These are phyloP conservation scores for Phytophthora sp. DNA, from an alignment of 352 stramenopile species.

Conservation along the genomic window DNA sequence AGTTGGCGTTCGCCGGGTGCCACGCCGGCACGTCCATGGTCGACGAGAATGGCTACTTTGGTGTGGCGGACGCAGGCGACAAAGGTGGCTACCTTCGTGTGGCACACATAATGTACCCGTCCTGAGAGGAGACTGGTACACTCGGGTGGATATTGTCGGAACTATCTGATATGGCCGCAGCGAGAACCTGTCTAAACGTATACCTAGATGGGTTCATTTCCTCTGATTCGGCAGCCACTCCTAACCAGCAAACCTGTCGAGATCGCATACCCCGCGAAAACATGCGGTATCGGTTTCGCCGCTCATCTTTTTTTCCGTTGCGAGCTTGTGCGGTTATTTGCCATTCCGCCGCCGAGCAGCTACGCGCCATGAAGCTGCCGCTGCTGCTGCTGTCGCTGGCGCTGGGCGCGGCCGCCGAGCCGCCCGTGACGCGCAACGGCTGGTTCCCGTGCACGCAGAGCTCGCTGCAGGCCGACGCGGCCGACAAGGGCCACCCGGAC, in stretches of 20 bases:
- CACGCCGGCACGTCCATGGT: constrained; percentile 77
- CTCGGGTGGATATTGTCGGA: too few relatives aligned
- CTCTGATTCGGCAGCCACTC: too few relatives aligned
- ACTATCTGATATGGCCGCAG: too few relatives aligned
- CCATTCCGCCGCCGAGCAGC: constrained; percentile 10
- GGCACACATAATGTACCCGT: too few relatives aligned
- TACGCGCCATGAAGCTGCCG: constrained; percentile 13
- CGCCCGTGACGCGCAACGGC: constrained; percentile 52
- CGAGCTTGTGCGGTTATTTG: constrained; percentile 5
- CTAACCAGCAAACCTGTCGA: too few relatives aligned
- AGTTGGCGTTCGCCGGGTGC: constrained; percentile 74
- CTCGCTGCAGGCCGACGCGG: constrained; percentile 27
- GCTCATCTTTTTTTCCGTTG: constrained; percentile 7
- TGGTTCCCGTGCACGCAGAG: constrained; percentile 61
- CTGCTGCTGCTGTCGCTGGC: constrained; percentile 1
- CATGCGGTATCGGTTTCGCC: background rate
- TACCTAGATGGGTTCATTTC: too few relatives aligned
- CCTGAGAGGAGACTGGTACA: too few relatives aligned
- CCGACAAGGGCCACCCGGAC: constrained; percentile 38
- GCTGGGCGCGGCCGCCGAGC: constrained; percentile 9
- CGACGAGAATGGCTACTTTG: too few relatives aligned
- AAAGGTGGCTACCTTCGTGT: too few relatives aligned
- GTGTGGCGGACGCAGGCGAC: too few relatives aligned
- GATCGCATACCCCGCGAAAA: constrained; percentile 9
- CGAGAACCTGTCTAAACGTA: too few relatives aligned